phyloP scores from a whole-genome alignment of 441 rosid species.

The Daphne laureola region DNA sequence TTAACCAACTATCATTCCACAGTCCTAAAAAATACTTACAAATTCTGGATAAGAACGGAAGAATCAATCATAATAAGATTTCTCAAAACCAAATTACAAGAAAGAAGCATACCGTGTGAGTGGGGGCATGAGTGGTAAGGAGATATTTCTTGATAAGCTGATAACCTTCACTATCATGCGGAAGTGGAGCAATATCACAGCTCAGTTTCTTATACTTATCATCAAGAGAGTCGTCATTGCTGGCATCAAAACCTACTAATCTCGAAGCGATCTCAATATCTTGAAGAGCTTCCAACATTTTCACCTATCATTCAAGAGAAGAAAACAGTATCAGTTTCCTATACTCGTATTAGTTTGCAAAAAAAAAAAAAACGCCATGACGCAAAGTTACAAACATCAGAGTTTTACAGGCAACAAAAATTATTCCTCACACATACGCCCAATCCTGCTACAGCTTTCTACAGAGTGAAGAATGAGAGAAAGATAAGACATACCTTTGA shows the following conservation, averaged over 20 bases:
- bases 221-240: conserved; percentile 69
- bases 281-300: conserved; percentile 98
- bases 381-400: neutral
- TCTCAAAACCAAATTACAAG: neutral
- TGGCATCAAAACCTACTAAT: conserved; percentile 89
- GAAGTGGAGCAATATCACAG: conserved; percentile 63
- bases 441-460: too few relatives aligned
- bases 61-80: neutral
- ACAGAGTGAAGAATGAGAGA: conserved; percentile 7
- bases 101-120: conserved; percentile 64
- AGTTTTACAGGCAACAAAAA: neutral
- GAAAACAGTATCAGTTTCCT: conserved; percentile 13
- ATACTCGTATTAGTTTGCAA: neutral
- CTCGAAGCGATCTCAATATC: conserved; percentile 97
- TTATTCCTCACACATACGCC: too few relatives aligned
- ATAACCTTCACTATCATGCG: conserved; percentile 82
- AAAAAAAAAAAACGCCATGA: neutral
- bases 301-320: conserved; percentile 47
- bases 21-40: too few relatives aligned
- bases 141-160: conserved; percentile 73
- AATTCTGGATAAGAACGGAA: neutral
- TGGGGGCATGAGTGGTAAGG: conserved; percentile 84
- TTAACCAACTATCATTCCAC: neutral
- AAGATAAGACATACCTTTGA: conserved; percentile 52
- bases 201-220: conserved; percentile 72